Conservation (phyloP, 108 stramenopile genomes). For the Cyclostephanos invisitatus region DNA sequence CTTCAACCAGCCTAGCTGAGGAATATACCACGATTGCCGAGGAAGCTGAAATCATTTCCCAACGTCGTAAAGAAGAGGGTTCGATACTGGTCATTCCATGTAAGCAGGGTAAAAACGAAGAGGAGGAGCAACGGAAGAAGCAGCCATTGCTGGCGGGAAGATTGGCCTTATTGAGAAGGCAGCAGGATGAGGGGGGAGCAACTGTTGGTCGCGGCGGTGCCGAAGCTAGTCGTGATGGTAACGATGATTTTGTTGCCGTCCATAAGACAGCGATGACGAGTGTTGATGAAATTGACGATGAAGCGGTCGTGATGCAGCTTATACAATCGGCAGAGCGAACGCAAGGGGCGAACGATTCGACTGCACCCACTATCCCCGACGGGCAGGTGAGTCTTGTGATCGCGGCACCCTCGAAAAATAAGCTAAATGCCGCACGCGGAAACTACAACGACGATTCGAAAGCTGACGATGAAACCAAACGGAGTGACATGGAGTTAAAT, state of each 20-base stretch:
- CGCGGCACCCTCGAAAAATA: constrained; percentile 32
- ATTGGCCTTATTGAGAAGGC: constrained; percentile 18
- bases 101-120: constrained; percentile 18
- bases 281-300: constrained; percentile 11
- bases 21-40: constrained; percentile 49
- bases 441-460: constrained; percentile 4
- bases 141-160: constrained; percentile 13
- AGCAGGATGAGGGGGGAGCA: background rate
- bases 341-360: background rate
- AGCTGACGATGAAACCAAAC: constrained; percentile 1
- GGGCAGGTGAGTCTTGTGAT: constrained; percentile 21
- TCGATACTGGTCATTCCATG: constrained; percentile 48
- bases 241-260: constrained; percentile 5
- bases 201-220: constrained; percentile 4
- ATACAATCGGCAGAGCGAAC: constrained; percentile 18
- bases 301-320: constrained; percentile 19
- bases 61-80: constrained; percentile 39
- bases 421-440: constrained; percentile 13
- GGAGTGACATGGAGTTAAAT: constrained; percentile 1
- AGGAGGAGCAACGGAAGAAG: constrained; percentile 7
- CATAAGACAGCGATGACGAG: background rate
- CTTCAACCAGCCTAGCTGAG: constrained; percentile 22
- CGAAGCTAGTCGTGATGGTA: background rate
- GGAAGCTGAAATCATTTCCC: constrained; percentile 38
- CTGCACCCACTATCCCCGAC: background rate